Evolutionary conservation across 1,284 basidiomycete species (phyloP), one percentile per base, ranked within the genome.

Genomic region (Cutaneotrichosporon cyanovorans): DNA sequence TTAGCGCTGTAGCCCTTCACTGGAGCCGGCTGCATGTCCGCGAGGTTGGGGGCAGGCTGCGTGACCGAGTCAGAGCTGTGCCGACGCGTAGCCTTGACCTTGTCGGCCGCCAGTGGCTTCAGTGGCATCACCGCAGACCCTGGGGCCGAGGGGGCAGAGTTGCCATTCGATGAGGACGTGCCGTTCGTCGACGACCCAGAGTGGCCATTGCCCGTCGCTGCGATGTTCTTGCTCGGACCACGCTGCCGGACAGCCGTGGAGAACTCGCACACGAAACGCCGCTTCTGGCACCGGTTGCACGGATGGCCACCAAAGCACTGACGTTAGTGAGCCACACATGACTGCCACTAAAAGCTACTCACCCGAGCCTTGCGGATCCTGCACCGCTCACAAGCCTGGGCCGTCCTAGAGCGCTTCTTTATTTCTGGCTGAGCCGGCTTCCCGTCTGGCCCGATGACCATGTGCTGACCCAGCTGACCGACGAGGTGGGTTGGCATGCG

Each of bases 321-420:
- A 9, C 18, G 46, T 54, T 33, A 50, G 48, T 20, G 18, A 8
- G 25, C 23, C 15, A 20, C n/a, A 33, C 40, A 35, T 10, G 21
- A 34, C 22, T 18, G n/a, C n/a, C 12, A 11, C 18, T 30, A 15
- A 38, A 15, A 33, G 15, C 4, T 2, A 60, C 58, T 60, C 48
- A 60, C 58, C 38, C 54, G 52, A 11, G 58, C 58, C 32, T 60
- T 60, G 32, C 58, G 49, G 31, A 52, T 46, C 7, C 58, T 52
- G 41, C 58, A 60, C 14, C 51, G 51, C 45, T 60, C 58, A 33
- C 58, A 60, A 1, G 58, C 58, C 51, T 60, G 58, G 1, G 56
- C 56, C 3, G 54, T 53, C 25, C 58, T 50, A 1, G 53, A 53
- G 4, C 58, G 45, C 55, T 60, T 60, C 49, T 59, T 57, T 37